Base-by-base conservation (phyloP, 768 basidiomycete species). In the Tulasnella sp. region DNA sequence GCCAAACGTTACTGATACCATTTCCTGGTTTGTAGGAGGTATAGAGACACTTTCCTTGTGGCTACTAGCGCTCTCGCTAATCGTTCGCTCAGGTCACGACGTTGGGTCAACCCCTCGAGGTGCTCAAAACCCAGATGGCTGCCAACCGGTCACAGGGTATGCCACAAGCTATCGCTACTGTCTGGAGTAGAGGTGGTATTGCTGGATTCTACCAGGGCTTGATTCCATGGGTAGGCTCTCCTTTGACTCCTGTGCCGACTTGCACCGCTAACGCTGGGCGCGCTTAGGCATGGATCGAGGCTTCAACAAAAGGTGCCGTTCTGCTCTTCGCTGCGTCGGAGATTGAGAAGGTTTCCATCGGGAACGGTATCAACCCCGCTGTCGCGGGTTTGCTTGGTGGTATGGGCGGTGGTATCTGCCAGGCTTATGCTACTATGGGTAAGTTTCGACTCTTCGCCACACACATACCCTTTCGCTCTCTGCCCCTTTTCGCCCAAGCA, bases 371-470 rank as follows among this genome's bases (percentile, higher is more conserved):
- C 79, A 92, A 88, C 82, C 91, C 95, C 40, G 95, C 91, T 35
- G 87, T 88, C 67, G 93, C 93, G 78, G 98, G 98, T 81, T 88
- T 99, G 81, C 85, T 99, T 73, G 98, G 98, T 80, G 98, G 98
- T 80, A 98, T 99, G 93, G 92, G 93, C 16, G 98, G 98, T 83
- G 98, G 98, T 87, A 86, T 99, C 81, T 94, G 93, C 57, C 98
- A 99, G 86, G 97, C 98, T 39, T 99, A 99, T 83, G 96, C 96
- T 79, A 99, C 98, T n/a, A 99, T 99, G 96, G 98, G 98, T 96
- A 83, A 83, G 92, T 61, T 23, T 88, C 40, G 7, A 39, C 77
- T 16, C 20, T 7, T 44, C 78, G 77, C 32, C 69, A 71, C 20
- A 29, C 35, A 18, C 20, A 29, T 16, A 18, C 42, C 29, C 29